phyloP scores from a whole-genome alignment of 257 asterid species.

The Solanum clarkiae region DNA sequence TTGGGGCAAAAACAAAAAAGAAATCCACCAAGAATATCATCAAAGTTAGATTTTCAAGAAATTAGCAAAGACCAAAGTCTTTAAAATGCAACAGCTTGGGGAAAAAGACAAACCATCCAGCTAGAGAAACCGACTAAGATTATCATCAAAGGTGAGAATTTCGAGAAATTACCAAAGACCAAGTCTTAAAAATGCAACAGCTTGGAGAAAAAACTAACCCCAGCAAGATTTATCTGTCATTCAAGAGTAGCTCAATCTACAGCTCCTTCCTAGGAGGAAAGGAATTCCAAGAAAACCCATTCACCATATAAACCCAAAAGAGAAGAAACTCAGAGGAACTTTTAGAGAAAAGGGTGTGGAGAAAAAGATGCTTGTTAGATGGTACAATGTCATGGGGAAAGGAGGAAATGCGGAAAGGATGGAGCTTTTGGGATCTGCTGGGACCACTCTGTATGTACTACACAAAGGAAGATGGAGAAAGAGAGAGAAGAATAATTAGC shows the following conservation, averaged over 20 bases:
- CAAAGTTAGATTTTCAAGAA: conserved; percentile 3
- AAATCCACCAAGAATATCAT: conserved; percentile 13
- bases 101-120: conserved; percentile 4
- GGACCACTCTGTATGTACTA: conserved; percentile 33
- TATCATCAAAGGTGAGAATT: background rate
- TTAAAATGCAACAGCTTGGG: conserved; percentile 8
- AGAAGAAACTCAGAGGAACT: conserved; percentile 19
- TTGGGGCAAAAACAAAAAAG: background rate
- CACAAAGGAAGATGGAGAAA: conserved; percentile 4
- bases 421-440: conserved; percentile 64
- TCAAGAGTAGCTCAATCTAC: background rate
- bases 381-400: conserved; percentile 30
- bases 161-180: conserved; percentile 17
- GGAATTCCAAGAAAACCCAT: conserved; percentile 17
- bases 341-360: conserved; percentile 5
- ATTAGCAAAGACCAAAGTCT: conserved; percentile 12
- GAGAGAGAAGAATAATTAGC: conserved; percentile 17
- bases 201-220: background rate
- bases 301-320: conserved; percentile 3
- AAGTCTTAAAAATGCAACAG: conserved; percentile 10
- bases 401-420: conserved; percentile 18
- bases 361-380: conserved; percentile 23
- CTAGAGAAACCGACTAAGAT: conserved; percentile 17
- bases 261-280: conserved; percentile 1
- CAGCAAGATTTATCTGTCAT: background rate